Evolutionary conservation across 192 early-diverging fungal species (phyloP).

Genomic region (Geosiphon pyriformis): DNA sequence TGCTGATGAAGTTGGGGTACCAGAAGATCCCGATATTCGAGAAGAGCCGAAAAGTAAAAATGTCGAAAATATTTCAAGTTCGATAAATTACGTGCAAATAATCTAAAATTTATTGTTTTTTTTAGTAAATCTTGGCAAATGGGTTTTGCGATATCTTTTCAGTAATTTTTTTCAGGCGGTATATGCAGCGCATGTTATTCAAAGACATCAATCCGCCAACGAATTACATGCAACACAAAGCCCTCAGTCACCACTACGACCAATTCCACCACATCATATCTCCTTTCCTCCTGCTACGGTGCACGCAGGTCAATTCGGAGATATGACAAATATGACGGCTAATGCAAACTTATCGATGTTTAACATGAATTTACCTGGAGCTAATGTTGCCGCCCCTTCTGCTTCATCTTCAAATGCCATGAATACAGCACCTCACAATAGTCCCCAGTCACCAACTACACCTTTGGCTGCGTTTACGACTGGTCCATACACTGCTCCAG

Average conservation of each 20-base stretch:
- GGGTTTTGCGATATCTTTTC: slow-evolving; percentile 77
- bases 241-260: neutral
- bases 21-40: slow-evolving; percentile 39
- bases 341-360: neutral
- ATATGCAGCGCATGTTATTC: slow-evolving; percentile 40
- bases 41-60: slow-evolving; percentile 71
- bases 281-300: slow-evolving; percentile 14
- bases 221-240: slow-evolving; percentile 27
- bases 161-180: slow-evolving; percentile 46
- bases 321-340: neutral
- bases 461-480: slow-evolving; percentile 26
- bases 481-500: slow-evolving; percentile 35
- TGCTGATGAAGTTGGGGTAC: slow-evolving; percentile 64
- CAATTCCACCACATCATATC: slow-evolving; percentile 12
- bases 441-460: slow-evolving; percentile 17
- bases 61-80: slow-evolving; percentile 24
- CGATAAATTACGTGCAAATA: slow-evolving; percentile 13
- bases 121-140: slow-evolving; percentile 79
- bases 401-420: neutral
- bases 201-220: too few relatives aligned
- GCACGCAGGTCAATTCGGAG: slow-evolving; percentile 6
- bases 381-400: neutral
- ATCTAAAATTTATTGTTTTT: neutral
- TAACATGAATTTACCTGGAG: neutral
- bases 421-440: neutral